These are phyloP conservation scores for Handroanthus guayacan DNA, from an alignment of 257 asterid species.

Conservation along the genomic window DNA sequence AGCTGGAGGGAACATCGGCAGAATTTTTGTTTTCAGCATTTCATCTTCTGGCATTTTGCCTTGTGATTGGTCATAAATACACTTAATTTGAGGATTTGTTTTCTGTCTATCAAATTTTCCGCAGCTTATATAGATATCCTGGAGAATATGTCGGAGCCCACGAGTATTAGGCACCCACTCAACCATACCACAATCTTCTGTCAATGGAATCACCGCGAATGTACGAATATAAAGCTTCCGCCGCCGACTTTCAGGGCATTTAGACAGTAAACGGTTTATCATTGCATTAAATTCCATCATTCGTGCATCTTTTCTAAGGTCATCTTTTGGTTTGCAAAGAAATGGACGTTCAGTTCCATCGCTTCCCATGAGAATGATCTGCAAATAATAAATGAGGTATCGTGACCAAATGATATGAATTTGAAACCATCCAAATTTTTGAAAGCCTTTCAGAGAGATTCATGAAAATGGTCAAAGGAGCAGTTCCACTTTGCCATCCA, in stretches of 20 bases:
- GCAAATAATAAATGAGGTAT: conserved; percentile 33
- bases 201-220: conserved; percentile 92
- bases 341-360: conserved; percentile 88
- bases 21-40: conserved; percentile 81
- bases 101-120: conserved; percentile 95
- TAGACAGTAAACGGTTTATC: conserved; percentile 90
- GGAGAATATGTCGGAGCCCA: conserved; percentile 93
- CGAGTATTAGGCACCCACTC: conserved; percentile 99
- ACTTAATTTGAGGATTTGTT: conserved; percentile 91
- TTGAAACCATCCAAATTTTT: conserved; percentile 1
- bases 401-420: conserved; percentile 15
- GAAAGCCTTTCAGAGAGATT: conserved; percentile 23
- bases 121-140: conserved; percentile 85
- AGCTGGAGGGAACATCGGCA: conserved; percentile 97
- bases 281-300: conserved; percentile 99
- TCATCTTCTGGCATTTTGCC: conserved; percentile 87
- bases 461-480: conserved; percentile 23
- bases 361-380: conserved; percentile 93
- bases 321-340: conserved; percentile 99
- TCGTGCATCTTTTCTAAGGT: conserved; percentile 96
- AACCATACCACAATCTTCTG: conserved; percentile 98
- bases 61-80: conserved; percentile 83
- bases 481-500: conserved; percentile 26
- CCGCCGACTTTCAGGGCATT: conserved; percentile 91
- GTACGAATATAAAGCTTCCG: conserved; percentile 97